These are phyloP conservation scores for Ichthyophonus hoferi DNA, from an alignment of 208 protist genomes.

Conservation along the genomic window DNA sequence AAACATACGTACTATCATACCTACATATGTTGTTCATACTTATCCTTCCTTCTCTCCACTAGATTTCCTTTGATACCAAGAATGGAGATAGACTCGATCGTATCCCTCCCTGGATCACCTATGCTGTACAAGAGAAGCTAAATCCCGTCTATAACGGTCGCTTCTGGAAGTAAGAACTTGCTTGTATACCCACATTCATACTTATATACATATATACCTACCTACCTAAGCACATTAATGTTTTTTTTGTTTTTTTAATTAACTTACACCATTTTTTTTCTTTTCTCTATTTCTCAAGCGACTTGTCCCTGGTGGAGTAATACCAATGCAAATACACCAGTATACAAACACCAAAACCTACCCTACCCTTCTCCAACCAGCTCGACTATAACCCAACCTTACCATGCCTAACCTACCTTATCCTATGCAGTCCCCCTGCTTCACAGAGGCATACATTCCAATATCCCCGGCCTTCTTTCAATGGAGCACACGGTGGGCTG, in stretches of 20 bases:
- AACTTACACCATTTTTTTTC: too few relatives aligned
- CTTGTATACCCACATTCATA: too few relatives aligned
- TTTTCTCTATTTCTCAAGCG: too few relatives aligned
- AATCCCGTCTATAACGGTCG: slow-evolving; percentile 18
- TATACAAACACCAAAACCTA: too few relatives aligned
- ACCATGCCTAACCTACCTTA: neutral
- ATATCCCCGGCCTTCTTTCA: neutral
- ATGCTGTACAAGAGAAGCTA: neutral
- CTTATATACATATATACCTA: too few relatives aligned
- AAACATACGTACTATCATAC: neutral
- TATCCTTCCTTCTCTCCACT: neutral
- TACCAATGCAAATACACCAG: too few relatives aligned
- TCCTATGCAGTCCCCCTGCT: neutral
- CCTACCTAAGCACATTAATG: too few relatives aligned
- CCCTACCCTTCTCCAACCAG: too few relatives aligned
- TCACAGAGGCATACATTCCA: neutral
- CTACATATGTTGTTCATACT: too few relatives aligned
- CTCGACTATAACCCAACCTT: too few relatives aligned
- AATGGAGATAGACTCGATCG: slow-evolving; percentile 16
- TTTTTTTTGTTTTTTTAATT: too few relatives aligned
- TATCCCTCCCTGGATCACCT: slow-evolving; percentile 37
- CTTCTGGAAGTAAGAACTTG: slow-evolving; percentile 3
- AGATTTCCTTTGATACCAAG: slow-evolving; percentile 22
- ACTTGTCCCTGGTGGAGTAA: too few relatives aligned
- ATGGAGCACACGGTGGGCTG: neutral